Percentiles rank a stretch among this genome's conserved stretches.
phyloP scores from a whole-genome alignment of 768 basidiomycete genomes.

The Lyophyllum atratum region DNA sequence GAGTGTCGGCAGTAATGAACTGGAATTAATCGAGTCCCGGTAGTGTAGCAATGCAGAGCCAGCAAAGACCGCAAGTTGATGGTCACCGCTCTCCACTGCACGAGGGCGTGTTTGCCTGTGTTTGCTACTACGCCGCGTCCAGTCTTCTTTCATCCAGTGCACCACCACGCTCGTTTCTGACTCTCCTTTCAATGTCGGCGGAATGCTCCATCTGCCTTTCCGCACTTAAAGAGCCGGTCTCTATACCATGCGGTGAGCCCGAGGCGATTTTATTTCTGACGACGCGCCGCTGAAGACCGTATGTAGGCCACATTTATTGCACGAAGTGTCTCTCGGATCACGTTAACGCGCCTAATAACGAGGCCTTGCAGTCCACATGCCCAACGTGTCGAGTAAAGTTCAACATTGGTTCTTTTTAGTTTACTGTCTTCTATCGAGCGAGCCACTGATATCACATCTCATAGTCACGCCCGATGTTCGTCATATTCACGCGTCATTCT shows the following conservation, averaged over 20 bases:
- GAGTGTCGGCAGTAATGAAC: constrained; percentile 12
- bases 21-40: constrained; percentile 2
- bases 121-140: background rate
- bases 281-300: background rate
- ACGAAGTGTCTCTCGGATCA: constrained; percentile 51
- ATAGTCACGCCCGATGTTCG: constrained; percentile 45
- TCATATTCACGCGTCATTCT: background rate
- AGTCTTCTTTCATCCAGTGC: too few species aligned
- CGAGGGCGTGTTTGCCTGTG: constrained; percentile 6
- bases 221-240: constrained; percentile 52
- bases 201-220: constrained; percentile 63
- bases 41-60: constrained; percentile 9
- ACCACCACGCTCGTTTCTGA: too few species aligned
- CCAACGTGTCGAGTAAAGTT: constrained; percentile 62
- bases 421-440: background rate
- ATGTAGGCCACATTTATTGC: constrained; percentile 65
- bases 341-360: constrained; percentile 35
- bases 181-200: constrained; percentile 21
- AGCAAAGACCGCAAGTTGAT: constrained; percentile 1
- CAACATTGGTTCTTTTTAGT: constrained; percentile 43
- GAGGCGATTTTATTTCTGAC: background rate
- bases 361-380: constrained; percentile 45
- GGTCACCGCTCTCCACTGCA: constrained; percentile 8
- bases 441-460: background rate
- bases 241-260: constrained; percentile 61